These are phyloP conservation scores for Saccharomycopsis hybrid DNA, from an alignment of 1,139 yeast species.

Conservation along the genomic window DNA sequence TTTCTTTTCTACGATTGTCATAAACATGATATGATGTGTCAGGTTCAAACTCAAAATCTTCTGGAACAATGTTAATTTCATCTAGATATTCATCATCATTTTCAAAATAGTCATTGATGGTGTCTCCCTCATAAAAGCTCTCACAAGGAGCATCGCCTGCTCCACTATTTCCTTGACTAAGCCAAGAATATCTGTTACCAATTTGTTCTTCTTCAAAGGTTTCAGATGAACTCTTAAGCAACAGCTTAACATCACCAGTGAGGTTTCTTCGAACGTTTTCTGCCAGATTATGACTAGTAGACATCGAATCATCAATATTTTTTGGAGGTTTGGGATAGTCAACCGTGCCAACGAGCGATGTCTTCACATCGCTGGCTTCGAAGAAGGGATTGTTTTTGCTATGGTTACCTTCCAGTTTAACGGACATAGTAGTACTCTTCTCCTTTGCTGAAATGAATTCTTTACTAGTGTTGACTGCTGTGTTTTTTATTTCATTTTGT, in stretches of 20 bases:
- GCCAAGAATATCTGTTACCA: conserved; percentile 35
- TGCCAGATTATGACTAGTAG: no score
- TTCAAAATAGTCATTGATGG: conserved; percentile 25
- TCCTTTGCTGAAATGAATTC: no score
- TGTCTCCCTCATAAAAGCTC: conserved; percentile 22
- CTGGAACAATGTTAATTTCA: conserved; percentile 53
- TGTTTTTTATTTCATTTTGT: no score
- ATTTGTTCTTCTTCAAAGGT: conserved; percentile 24
- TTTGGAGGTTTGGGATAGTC: no score
- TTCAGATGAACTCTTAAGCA: conserved; percentile 22
- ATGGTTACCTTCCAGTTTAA: no score
- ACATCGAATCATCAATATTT: no score
- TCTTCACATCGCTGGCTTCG: no score
- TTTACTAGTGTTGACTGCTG: no score
- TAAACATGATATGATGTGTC: conserved; percentile 12
- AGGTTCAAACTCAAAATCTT: conserved; percentile 48
- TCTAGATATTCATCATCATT: conserved; percentile 35
- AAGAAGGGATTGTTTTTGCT: no score
- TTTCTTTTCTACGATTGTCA: conserved; percentile 8
- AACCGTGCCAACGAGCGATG: no score
- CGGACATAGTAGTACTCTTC: no score
- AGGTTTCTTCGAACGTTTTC: neutral
- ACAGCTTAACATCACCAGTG: neutral
- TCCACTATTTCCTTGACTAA: conserved; percentile 31
- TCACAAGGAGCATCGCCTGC: neutral